Evolutionary conservation across 1,284 basidiomycete genomes (phyloP).

Genomic region (Puccinia coronata): DNA sequence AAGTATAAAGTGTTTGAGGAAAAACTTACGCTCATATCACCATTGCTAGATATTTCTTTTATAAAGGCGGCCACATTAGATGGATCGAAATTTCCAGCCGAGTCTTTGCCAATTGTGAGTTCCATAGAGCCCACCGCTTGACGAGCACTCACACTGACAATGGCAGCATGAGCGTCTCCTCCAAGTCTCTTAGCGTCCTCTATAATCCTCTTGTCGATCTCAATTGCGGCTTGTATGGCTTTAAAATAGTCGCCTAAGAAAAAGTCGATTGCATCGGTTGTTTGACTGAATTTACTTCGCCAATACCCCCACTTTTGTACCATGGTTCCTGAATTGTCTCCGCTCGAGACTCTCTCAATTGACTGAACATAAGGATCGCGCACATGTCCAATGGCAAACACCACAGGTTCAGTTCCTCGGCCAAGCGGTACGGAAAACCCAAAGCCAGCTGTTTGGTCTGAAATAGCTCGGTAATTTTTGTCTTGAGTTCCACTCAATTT

Average conservation of each 20-base stretch:
- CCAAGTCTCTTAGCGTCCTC: conserved; percentile 55
- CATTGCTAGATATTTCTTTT: conserved; percentile 58
- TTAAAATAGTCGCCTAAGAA: conserved; percentile 56
- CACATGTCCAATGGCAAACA: conserved; percentile 40
- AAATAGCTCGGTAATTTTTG: conserved; percentile 28
- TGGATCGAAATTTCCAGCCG: conserved; percentile 52
- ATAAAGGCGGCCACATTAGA: conserved; percentile 56
- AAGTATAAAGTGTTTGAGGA: background rate
- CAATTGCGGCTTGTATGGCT: conserved; percentile 52
- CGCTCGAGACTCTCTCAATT: background rate
- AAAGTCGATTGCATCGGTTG: conserved; percentile 55
- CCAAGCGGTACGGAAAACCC: conserved; percentile 5
- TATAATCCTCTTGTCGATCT: conserved; percentile 55
- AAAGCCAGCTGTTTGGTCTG: conserved; percentile 31
- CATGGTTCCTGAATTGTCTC: background rate
- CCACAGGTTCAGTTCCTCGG: background rate
- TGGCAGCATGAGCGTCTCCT: conserved; percentile 57
- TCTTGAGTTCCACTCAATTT: conserved; percentile 21
- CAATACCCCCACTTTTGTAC: conserved; percentile 54
- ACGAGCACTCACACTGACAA: conserved; percentile 56
- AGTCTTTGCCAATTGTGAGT: conserved; percentile 54
- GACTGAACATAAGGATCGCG: conserved; percentile 45
- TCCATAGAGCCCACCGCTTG: conserved; percentile 57
- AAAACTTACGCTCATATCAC: conserved; percentile 54
- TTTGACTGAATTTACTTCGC: conserved; percentile 54